Evolutionary conservation across 345 rosid genomes (phyloP).

Genomic region (Syzygium aqueum): DNA sequence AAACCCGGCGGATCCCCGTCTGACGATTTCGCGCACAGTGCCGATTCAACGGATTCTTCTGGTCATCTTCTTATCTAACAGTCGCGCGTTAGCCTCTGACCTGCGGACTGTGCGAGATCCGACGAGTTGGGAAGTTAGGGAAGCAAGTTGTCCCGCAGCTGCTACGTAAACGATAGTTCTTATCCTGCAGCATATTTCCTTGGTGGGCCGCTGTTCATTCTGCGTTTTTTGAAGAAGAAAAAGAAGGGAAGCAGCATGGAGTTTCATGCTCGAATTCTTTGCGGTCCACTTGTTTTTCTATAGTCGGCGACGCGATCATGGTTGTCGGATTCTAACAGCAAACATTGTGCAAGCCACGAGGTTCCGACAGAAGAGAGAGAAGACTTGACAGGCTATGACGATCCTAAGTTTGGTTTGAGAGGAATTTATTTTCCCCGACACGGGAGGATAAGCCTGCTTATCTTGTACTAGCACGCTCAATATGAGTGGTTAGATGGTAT

Average conservation of each 20-base stretch:
- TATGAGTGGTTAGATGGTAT: too few species aligned
- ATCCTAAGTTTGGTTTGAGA: not conserved
- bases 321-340: not conserved
- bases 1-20: not conserved
- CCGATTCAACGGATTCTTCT: not conserved
- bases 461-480: not conserved
- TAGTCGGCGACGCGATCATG: not conserved
- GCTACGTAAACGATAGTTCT: not conserved
- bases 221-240: not conserved
- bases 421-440: too few species aligned
- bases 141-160: not conserved
- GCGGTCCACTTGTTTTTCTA: not conserved
- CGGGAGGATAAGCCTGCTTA: not conserved
- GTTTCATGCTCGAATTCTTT: not conserved
- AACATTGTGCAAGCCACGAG: not conserved
- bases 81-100: not conserved
- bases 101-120: not conserved
- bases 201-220: not conserved
- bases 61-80: not conserved
- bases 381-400: not conserved
- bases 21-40: not conserved
- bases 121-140: not conserved
- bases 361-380: not conserved
- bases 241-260: not conserved
- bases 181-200: not conserved